Evolutionary conservation across 2,329 filamentous ascomycete genomes (phyloP).

Genomic region (Pseudogymnoascus sp.): DNA sequence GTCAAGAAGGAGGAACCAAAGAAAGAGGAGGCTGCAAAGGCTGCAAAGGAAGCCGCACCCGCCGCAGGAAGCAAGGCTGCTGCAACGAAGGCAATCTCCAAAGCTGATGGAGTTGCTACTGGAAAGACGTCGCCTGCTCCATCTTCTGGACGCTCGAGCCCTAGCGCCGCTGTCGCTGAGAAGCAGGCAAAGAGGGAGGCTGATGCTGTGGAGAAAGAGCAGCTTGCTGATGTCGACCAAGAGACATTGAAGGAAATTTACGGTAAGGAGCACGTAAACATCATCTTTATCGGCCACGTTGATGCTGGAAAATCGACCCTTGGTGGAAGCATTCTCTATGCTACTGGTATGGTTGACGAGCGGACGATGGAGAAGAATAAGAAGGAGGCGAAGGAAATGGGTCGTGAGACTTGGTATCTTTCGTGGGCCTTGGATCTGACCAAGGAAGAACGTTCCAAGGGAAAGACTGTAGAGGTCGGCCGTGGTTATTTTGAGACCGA

Average conservation of each 20-base stretch:
- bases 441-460: slow-evolving; percentile 91
- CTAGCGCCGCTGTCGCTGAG: slow-evolving; percentile 51
- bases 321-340: slow-evolving; percentile 85
- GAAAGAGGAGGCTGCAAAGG: slow-evolving; percentile 34
- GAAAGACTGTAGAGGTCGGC: slow-evolving; percentile 96
- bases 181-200: slow-evolving; percentile 54
- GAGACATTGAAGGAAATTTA: slow-evolving; percentile 89
- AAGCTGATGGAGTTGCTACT: slow-evolving; percentile 55
- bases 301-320: slow-evolving; percentile 97
- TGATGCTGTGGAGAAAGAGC: slow-evolving; percentile 71
- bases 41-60: slow-evolving; percentile 38
- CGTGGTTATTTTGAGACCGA: slow-evolving; percentile 96
- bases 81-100: slow-evolving; percentile 84
- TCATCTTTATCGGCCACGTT: slow-evolving; percentile 97
- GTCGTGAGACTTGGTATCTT: slow-evolving; percentile 96
- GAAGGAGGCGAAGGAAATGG: slow-evolving; percentile 89
- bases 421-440: slow-evolving; percentile 98
- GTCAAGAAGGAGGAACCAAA: slow-evolving; percentile 41
- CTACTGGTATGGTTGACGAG: slow-evolving; percentile 98
- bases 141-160: slow-evolving; percentile 77
- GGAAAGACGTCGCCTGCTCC: slow-evolving; percentile 75
- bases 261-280: slow-evolving; percentile 86
- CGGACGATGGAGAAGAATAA: slow-evolving; percentile 98
- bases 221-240: slow-evolving; percentile 68
- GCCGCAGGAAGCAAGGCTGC: slow-evolving; percentile 73